These are phyloP conservation scores for Ophioceras dolichostomum DNA, from an alignment of 2,329 filamentous ascomycete species.

Conservation along the genomic window DNA sequence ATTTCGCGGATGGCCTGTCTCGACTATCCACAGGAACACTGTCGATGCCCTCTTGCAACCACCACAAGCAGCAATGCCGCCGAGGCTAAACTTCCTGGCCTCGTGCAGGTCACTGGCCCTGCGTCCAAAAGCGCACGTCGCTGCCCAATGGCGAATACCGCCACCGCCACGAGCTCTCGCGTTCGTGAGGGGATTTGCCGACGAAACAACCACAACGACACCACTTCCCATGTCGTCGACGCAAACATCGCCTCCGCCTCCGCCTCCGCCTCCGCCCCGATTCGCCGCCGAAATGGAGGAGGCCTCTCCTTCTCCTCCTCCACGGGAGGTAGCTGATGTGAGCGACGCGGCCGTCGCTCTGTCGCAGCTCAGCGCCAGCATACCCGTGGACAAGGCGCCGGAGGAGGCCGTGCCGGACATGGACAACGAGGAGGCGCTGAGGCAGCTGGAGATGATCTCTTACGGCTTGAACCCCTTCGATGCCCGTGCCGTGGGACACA, in stretches of 20 bases:
- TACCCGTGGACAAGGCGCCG: constrained; percentile 4
- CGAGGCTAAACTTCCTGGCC: constrained; percentile 36
- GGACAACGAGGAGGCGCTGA: constrained; percentile 29
- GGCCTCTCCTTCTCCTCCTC: neutral
- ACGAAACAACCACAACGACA: neutral
- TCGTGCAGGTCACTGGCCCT: constrained; percentile 27
- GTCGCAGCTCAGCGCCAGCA: constrained; percentile 4
- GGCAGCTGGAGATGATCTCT: constrained; percentile 19
- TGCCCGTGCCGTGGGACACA: constrained; percentile 42
- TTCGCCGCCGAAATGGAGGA: neutral
- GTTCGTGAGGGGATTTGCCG: constrained; percentile 1
- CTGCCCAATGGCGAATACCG: neutral
- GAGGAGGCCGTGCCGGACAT: constrained; percentile 21
- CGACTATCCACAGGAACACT: neutral
- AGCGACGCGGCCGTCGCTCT: neutral
- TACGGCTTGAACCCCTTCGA: constrained; percentile 20
- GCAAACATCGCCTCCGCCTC: too few species aligned
- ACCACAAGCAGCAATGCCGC: constrained; percentile 32
- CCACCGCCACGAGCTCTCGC: constrained; percentile 3
- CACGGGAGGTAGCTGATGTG: neutral
- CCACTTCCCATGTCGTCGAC: neutral
- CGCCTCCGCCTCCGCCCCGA: neutral
- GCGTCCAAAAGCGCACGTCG: constrained; percentile 19
- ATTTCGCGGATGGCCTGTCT: constrained; percentile 2
- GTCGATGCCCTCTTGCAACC: constrained; percentile 4